phyloP scores from a whole-genome alignment of 2,329 filamentous ascomycete species.

The Penicillium expansum region DNA sequence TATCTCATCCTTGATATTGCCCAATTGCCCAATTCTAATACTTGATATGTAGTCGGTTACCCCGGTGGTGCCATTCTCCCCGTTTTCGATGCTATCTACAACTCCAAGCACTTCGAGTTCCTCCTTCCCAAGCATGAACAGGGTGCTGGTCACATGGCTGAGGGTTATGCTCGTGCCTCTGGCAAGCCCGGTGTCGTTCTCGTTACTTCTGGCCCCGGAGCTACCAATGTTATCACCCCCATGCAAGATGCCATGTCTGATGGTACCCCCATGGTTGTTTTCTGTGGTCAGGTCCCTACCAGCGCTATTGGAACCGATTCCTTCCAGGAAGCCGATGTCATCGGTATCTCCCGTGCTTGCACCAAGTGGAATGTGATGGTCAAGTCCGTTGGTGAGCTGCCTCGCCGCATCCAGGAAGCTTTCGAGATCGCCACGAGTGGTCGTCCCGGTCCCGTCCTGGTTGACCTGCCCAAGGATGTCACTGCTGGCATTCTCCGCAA shows the following conservation, averaged over 20 bases:
- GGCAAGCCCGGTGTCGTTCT: conserved; percentile 94
- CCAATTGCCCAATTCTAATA: conserved; percentile 6
- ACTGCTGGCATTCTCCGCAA: conserved; percentile 79
- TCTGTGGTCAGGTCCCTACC: conserved; percentile 88
- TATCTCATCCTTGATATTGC: conserved; percentile 30
- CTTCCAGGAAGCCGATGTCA: conserved; percentile 93
- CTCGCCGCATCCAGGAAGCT: conserved; percentile 91
- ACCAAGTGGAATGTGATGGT: conserved; percentile 99
- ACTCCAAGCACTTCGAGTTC: conserved; percentile 95
- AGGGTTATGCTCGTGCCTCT: conserved; percentile 91
- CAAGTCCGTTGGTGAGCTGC: conserved; percentile 89
- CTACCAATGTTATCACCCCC: conserved; percentile 93
- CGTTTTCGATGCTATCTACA: conserved; percentile 98
- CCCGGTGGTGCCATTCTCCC: conserved; percentile 94
- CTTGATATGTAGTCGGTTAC: conserved; percentile 65
- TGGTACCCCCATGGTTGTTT: conserved; percentile 93
- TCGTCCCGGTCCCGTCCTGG: conserved; percentile 87
- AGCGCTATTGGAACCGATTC: conserved; percentile 89
- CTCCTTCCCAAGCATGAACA: conserved; percentile 95
- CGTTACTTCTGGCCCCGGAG: conserved; percentile 93
- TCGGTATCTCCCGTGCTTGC: conserved; percentile 90
- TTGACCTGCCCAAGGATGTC: conserved; percentile 95
- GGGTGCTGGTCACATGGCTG: conserved; percentile 96
- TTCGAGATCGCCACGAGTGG: conserved; percentile 97
- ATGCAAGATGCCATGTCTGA: conserved; percentile 96